Conservation (phyloP, 352 stramenopile genomes). For the Elongisporangium anandrum region DNA sequence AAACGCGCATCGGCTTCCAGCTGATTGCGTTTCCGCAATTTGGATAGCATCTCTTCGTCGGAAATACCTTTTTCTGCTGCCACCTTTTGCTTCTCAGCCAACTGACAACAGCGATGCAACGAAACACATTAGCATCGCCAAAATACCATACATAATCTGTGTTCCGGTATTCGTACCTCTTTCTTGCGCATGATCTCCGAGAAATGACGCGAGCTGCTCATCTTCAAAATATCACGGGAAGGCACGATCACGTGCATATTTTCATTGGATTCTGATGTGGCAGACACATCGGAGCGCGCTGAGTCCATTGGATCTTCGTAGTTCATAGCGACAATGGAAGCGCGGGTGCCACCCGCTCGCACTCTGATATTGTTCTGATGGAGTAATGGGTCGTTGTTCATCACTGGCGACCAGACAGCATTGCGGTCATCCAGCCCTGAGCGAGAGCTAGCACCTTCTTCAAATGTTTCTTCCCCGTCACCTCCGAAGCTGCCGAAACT, state of each 20-base stretch:
- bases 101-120: conserved; percentile 14
- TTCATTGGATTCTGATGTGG: conserved; percentile 21
- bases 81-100: conserved; percentile 71
- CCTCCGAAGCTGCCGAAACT: conserved; percentile 40
- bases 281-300: conserved; percentile 47
- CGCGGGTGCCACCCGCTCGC: conserved; percentile 15
- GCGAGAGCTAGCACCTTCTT: conserved; percentile 16
- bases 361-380: conserved; percentile 82
- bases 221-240: conserved; percentile 82
- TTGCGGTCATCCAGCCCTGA: conserved; percentile 52
- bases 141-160: too few relatives aligned
- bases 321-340: conserved; percentile 18
- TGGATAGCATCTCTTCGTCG: conserved; percentile 78
- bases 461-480: conserved; percentile 13
- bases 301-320: conserved; percentile 39
- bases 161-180: conserved; percentile 70
- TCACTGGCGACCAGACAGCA: conserved; percentile 50
- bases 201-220: conserved; percentile 80
- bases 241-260: conserved; percentile 57
- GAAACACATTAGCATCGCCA: conserved; percentile 2
- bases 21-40: conserved; percentile 72
- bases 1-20: conserved; percentile 61
- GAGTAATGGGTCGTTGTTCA: conserved; percentile 69
- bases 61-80: conserved; percentile 77
- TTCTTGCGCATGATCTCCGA: conserved; percentile 79